phyloP scores from a whole-genome alignment of 805 yeast genomes.

The Wickerhamomyces strasburgensis region DNA sequence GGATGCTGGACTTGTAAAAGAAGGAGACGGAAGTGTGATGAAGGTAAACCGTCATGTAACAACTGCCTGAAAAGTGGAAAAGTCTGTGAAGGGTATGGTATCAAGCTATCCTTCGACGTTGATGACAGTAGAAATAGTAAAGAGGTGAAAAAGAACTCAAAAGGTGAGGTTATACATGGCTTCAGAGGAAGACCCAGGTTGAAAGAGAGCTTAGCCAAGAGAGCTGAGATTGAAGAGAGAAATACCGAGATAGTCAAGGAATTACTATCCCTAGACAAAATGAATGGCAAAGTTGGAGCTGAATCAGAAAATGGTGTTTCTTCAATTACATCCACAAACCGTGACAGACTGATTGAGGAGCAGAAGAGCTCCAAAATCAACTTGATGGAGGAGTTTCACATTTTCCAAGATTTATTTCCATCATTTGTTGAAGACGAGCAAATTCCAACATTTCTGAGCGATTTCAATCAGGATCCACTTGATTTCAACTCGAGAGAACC shows the following conservation, averaged over 20 bases:
- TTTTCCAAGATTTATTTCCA: conserved; percentile 25
- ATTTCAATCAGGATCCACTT: conserved; percentile 4
- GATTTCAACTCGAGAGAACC: too few relatives aligned
- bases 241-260: background rate
- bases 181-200: conserved; percentile 41
- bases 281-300: background rate
- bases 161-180: conserved; percentile 35
- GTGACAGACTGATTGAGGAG: background rate
- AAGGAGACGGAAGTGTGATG: conserved; percentile 54
- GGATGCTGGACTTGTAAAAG: conserved; percentile 57
- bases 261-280: too few relatives aligned
- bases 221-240: conserved; percentile 6
- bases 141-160: conserved; percentile 19
- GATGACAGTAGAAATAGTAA: conserved; percentile 37
- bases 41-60: conserved; percentile 44
- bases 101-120: conserved; percentile 45
- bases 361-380: conserved; percentile 6
- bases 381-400: conserved; percentile 22
- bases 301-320: background rate
- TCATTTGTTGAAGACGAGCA: conserved; percentile 15
- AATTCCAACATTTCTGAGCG: conserved; percentile 15
- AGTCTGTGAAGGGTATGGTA: conserved; percentile 46
- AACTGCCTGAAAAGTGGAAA: conserved; percentile 43
- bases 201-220: conserved; percentile 29
- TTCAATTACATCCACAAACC: background rate